Percentiles rank a stretch among this genome's conserved stretches.
Evolutionary conservation across 2,329 filamentous ascomycete genomes (phyloP).

Genomic region (Daldinia eschscholtzii): DNA sequence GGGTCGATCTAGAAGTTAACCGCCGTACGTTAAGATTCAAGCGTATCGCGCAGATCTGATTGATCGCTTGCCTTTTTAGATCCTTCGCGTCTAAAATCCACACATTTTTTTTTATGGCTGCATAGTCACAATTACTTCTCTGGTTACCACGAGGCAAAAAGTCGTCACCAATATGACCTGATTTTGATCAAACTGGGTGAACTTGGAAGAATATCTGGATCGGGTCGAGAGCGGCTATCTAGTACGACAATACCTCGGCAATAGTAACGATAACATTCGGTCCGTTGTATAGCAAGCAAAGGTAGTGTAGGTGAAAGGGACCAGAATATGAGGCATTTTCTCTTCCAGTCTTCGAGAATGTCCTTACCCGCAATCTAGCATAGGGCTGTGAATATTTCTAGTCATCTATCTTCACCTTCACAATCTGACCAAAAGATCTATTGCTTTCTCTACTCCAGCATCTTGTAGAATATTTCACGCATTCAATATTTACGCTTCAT

Average conservation of each 20-base stretch:
- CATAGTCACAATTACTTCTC: not conserved
- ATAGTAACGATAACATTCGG: conserved; percentile 10
- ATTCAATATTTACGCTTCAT: not conserved
- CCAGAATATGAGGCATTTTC: not conserved
- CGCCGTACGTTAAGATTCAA: not conserved
- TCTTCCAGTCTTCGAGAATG: not conserved
- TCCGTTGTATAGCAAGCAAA: not conserved
- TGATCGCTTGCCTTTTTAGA: not conserved
- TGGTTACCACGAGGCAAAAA: not conserved
- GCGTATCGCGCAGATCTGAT: conserved; percentile 11
- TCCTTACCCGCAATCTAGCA: not conserved
- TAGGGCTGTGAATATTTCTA: not conserved
- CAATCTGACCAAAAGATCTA: not conserved
- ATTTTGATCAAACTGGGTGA: not conserved
- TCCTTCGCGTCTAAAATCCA: not conserved
- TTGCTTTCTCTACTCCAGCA: not conserved
- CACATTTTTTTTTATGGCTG: not conserved
- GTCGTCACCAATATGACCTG: not conserved
- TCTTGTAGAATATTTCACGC: not conserved
- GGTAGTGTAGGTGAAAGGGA: not conserved
- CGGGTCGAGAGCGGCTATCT: conserved; percentile 1
- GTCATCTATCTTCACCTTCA: not conserved
- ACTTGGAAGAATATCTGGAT: not conserved
- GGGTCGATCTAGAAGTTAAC: conserved; percentile 3
- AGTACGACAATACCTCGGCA: conserved; percentile 15